Conservation (phyloP, 441 rosid species). For the Eutrema salsugineum region DNA sequence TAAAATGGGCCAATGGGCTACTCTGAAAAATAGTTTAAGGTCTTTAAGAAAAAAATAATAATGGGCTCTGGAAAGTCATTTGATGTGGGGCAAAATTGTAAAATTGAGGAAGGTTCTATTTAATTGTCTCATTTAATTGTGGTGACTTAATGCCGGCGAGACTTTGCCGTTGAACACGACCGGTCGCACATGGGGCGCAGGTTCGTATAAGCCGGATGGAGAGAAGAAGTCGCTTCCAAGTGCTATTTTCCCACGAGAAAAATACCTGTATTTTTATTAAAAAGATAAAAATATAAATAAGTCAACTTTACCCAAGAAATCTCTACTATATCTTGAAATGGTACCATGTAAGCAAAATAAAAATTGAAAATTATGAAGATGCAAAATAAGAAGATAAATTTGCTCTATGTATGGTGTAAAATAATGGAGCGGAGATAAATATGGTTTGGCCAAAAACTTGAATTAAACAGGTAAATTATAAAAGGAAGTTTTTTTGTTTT, state of each 20-base stretch:
- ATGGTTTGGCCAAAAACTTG: background rate
- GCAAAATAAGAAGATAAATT: background rate
- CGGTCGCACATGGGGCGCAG: constrained; percentile 15
- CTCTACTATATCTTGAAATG: background rate
- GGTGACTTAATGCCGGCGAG: constrained; percentile 5
- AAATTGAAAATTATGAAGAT: background rate
- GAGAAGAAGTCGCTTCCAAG: background rate
- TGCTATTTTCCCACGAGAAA: background rate
- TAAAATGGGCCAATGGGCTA: background rate
- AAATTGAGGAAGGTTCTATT: constrained; percentile 14
- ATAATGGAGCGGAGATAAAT: background rate
- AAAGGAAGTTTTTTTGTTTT: background rate
- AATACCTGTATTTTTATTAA: background rate
- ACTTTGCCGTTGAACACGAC: constrained; percentile 9
- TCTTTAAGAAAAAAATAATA: background rate
- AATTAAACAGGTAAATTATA: too few species aligned
- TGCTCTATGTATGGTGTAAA: background rate
- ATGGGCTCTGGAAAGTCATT: constrained; percentile 16
- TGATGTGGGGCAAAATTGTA: background rate
- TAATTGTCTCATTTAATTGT: background rate
- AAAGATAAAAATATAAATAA: background rate
- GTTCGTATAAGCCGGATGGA: background rate
- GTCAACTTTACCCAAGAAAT: background rate
- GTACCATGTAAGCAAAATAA: background rate
- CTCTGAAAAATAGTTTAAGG: background rate